Base-by-base conservation (phyloP, 805 yeast genomes). In the Kodamaea hsintzibuensis region DNA sequence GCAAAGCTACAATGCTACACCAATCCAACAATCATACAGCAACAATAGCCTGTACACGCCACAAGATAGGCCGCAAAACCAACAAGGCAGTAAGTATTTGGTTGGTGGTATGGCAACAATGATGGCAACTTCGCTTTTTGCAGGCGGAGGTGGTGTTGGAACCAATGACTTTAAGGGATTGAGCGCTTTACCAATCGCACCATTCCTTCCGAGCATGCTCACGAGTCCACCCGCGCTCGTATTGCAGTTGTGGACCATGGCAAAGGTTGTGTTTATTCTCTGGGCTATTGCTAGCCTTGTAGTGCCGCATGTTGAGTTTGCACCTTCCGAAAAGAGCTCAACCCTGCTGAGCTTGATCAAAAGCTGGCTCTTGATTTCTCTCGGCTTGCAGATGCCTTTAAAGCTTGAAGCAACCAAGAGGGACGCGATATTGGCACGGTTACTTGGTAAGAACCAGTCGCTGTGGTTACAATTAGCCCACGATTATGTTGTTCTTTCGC, bases 81-180 rank as follows among this genome's bases (percentile, higher is more conserved):
- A 42, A n/a, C 33, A 42, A n/a, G 42, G 42, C 16, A 48, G 78
- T 56, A 84, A 83, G 64, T 62, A 82, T 25, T 64, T 86, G 44
- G 62, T 86, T 56, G 90, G 89, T 13, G 86, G 89, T 17, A 73
- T 85, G 74, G 85, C 88, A 19, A 76, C 84, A 50, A 76, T 85
- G 61, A 77, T 84, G 70, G 89, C 89, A 25, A 78, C 86, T 2
- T 80, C 87, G 1, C 71, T 83, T 47, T 73, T 81, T 52, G 82
- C 81, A 51, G 50, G 50, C 19, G 72, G 77, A 48, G 71, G 68
- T 30, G 52, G 52, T n/a, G 71, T 76, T 48, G 72, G 64, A 8
- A 46, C 62, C 37, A 66, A 70, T 53, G 80, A 73, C 55, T 71
- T 72, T 61, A 74, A 76, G 60, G 79, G 83, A 2, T 66, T 82